phyloP scores from a whole-genome alignment of 129 eudicot genomes.

The Saussurea involucrata region DNA sequence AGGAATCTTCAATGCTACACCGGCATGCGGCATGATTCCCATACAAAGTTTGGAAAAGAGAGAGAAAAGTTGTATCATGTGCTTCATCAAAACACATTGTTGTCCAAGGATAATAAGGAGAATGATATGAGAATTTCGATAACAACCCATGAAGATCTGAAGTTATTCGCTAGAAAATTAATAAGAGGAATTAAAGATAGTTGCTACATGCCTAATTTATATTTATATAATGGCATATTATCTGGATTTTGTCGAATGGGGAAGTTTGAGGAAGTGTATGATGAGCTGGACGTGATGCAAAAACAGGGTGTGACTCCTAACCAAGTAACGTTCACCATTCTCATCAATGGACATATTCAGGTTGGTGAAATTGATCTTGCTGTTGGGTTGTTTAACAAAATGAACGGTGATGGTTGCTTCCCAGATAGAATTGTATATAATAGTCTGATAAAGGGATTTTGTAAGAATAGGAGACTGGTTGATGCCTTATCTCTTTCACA shows the following conservation, averaged over 20 bases:
- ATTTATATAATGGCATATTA: conserved; percentile 46
- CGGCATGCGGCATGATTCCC: conserved; percentile 28
- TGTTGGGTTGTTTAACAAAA: conserved; percentile 43
- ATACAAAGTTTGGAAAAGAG: conserved; percentile 27
- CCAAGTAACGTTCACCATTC: conserved; percentile 55
- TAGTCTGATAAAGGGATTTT: conserved; percentile 52
- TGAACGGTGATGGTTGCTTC: conserved; percentile 41
- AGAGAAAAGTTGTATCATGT: conserved; percentile 41
- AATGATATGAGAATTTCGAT: conserved; percentile 21
- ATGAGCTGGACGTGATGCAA: conserved; percentile 46
- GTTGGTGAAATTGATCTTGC: conserved; percentile 49
- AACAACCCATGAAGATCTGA: conserved; percentile 43
- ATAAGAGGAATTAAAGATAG: conserved; percentile 28
- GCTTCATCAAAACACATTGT: conserved; percentile 31
- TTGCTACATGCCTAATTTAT: conserved; percentile 39
- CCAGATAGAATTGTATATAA: conserved; percentile 53
- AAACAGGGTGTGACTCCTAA: conserved; percentile 50
- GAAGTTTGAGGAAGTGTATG: conserved; percentile 55
- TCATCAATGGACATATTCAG: conserved; percentile 56
- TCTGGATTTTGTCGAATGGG: conserved; percentile 54
- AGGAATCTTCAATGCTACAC: conserved; percentile 32
- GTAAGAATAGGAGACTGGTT: conserved; percentile 39
- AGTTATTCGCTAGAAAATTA: conserved; percentile 32
- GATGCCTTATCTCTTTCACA: conserved; percentile 54
- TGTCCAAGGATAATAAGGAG: conserved; percentile 13